Evolutionary conservation across 306 rosid genomes (phyloP), one percentile per base, ranked within the genome.

Genomic region (Adenanthera pavonina): DNA sequence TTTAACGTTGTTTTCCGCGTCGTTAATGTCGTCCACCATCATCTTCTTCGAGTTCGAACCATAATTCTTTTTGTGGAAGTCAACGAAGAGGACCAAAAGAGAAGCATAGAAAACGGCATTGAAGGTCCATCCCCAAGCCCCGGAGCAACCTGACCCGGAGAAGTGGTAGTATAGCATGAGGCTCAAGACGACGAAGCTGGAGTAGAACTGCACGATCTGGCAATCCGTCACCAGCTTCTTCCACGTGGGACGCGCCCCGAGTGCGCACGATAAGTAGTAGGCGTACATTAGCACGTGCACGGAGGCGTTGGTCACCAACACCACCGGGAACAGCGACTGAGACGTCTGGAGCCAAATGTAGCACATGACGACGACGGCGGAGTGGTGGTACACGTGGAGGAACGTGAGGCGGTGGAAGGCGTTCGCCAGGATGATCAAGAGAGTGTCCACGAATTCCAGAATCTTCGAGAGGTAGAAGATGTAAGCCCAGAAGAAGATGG

Each of bases 361-460:
- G 82, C 93, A 90, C 97, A 93, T 90, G 82, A 92, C 8, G 6
- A 88, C 76, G 4, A 88, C 98, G 49, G 87, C 85, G 7, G 98
- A 81, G 85, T 94, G 98, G 89, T 94, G 98, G 86, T 89, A 94
- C 40, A 94, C 90, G 86, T 94, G 98, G 90, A 94, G 98, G 85
- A 94, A 89, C 4, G 93, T 84, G 60, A 94, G 89, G 25, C 97
- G 92, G 34, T 83, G 86, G 66, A 67, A 52, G n/a, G 93, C 89
- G 16, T 89, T 90, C 40, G 78, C 78, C 47, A 91, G 83, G 75
- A 93, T 86, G 87, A 93, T 93, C 56, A 90, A 72, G 60, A 87
- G 78, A 14, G 97, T 92, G 75, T 90, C 97, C 0, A 87, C 12
- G 78, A 90, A 89, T 60, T 92, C 95, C 0, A 85, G 77, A 64